Evolutionary conservation across 1,284 basidiomycete genomes (phyloP).

Genomic region (Pascua guehoae): DNA sequence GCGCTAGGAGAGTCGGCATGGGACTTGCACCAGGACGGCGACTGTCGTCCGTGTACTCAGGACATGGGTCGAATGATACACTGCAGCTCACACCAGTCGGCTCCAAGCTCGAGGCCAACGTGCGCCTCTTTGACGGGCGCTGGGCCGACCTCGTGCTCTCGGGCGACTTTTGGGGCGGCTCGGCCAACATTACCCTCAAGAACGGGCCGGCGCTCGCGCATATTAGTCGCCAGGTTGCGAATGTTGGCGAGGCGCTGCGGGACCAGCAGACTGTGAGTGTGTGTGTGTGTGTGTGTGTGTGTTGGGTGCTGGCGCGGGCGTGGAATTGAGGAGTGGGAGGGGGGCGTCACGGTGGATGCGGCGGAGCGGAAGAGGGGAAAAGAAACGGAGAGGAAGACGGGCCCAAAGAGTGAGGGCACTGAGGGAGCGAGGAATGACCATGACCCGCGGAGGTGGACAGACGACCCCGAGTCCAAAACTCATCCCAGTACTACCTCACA

Average conservation of each 20-base stretch:
- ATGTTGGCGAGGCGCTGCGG: background rate
- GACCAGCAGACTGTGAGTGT: constrained; percentile 17
- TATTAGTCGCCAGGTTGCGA: constrained; percentile 8
- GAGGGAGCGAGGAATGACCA: too few species aligned
- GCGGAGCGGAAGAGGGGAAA: too few species aligned
- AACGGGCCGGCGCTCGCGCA: constrained; percentile 6
- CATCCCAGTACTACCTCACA: constrained; percentile 7
- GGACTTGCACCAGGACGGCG: too few species aligned
- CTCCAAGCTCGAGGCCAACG: constrained; percentile 4
- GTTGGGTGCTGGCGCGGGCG: too few species aligned
- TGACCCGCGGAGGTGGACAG: too few species aligned
- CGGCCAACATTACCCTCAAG: constrained; percentile 6
- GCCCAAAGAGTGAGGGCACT: too few species aligned
- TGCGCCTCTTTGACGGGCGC: background rate
- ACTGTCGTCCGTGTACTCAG: background rate
- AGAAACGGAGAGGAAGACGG: too few species aligned
- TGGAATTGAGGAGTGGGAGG: too few species aligned
- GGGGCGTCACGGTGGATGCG: too few species aligned
- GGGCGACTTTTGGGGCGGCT: constrained; percentile 13
- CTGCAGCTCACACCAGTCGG: constrained; percentile 7
- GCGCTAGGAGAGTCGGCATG: background rate
- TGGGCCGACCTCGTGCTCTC: background rate
- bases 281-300: constrained; percentile 3
- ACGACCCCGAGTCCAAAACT: too few species aligned
- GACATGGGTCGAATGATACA: too few species aligned